phyloP scores from a whole-genome alignment of 2,329 filamentous ascomycete genomes.

The Elsinoe perseae region DNA sequence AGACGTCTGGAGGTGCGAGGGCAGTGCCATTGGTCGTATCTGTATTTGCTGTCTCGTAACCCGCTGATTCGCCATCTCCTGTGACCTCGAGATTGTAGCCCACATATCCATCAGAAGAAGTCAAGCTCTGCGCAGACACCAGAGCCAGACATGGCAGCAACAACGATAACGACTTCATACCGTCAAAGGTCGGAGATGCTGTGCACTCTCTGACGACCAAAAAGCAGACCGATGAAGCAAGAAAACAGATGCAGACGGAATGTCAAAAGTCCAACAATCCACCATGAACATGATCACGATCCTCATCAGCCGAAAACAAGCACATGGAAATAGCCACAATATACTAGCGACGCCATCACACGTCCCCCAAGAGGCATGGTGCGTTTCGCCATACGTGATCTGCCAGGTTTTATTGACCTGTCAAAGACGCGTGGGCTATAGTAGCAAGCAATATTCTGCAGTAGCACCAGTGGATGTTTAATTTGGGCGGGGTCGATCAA shows the following conservation, averaged over 20 bases:
- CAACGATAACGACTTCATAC: conserved; percentile 8
- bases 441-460: too few relatives aligned
- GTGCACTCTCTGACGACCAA: conserved; percentile 5
- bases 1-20: conserved; percentile 49
- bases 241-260: background rate
- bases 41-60: conserved; percentile 37
- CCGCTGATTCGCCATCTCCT: conserved; percentile 32
- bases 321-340: conserved; percentile 4
- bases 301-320: background rate
- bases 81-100: conserved; percentile 28
- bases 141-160: conserved; percentile 12
- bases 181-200: conserved; percentile 1
- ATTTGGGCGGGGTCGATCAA: conserved; percentile 9
- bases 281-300: conserved; percentile 7
- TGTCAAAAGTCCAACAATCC: background rate
- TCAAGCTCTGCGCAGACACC: conserved; percentile 18
- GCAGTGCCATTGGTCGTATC: conserved; percentile 31
- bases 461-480: background rate
- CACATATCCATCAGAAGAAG: conserved; percentile 26
- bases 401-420: conserved; percentile 3
- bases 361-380: background rate
- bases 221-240: background rate
- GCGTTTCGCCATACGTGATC: background rate
- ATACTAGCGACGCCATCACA: conserved; percentile 6
- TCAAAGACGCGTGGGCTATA: conserved; percentile 13